Base-by-base conservation (phyloP, 2,329 filamentous ascomycete genomes). In the Apiospora arundinis region DNA sequence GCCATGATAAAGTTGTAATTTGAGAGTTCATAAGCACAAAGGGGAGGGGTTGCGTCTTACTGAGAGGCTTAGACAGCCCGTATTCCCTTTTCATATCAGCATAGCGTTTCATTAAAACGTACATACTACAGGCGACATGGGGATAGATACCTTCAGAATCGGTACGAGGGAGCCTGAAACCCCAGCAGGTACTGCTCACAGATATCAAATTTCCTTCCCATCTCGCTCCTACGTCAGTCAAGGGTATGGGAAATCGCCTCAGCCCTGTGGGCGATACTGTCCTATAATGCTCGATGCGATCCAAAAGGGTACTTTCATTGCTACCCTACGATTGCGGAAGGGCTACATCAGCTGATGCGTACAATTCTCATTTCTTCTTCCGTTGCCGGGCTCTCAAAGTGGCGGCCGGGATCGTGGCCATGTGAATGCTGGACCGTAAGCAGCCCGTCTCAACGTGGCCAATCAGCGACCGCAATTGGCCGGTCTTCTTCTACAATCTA, bases 61-160 rank as follows among this genome's bases (percentile, higher is more conserved):
- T 63, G 56, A 63, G 56, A 63, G 56, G 56, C 56, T 63, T 63
- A 63, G 56, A 63, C 56, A 63, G 32, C 32, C 56, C 56, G 56
- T 63, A 40, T 63, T 63, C 56, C 56, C 56, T 63, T 63, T 40
- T 8, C 28, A 37, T 60, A 37, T 63, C 56, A 40, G 56, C 56
- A 63, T 63, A 63, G 56, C 32, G 56, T 63, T 63, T 63, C 32
- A 63, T 40, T 23, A 40, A 63, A 63, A 5, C 56, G 56, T 63
- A 63, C 56, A 63, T 63, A 63, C 56, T 37, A 60, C 52, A 60
- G 32, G 52, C 52, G 28, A 60, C 52, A 60, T 60, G 52, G 52
- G 14, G 28, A 37, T n/a, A 63, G 3, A 40, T 11, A 37, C 52
- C 44, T 42, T 16, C 42, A 63, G 37, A n/a, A 32, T 40, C 32